These are phyloP conservation scores for Pseudogymnoascus sp. DNA, from an alignment of 2,329 filamentous ascomycete genomes.

Conservation along the genomic window DNA sequence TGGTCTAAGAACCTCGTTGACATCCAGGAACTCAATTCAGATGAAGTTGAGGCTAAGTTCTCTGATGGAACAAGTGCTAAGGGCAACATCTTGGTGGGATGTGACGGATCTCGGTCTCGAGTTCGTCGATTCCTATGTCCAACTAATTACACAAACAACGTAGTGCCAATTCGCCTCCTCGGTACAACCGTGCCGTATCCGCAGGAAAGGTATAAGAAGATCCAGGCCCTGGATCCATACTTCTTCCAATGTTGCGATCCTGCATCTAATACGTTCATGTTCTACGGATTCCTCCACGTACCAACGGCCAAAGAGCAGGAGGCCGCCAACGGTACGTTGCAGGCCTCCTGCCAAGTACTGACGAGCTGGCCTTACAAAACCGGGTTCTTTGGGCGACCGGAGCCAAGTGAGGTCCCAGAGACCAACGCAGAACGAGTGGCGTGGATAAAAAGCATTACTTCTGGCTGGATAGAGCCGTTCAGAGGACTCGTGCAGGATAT, in stretches of 20 bases:
- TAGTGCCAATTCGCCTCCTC: slow-evolving; percentile 25
- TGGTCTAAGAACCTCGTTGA: slow-evolving; percentile 33
- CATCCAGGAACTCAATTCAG: slow-evolving; percentile 28
- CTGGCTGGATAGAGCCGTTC: slow-evolving; percentile 30
- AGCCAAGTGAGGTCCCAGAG: slow-evolving; percentile 27
- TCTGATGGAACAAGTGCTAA: slow-evolving; percentile 34
- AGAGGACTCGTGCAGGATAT: slow-evolving; percentile 26
- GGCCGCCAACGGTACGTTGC: slow-evolving; percentile 25
- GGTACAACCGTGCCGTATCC: slow-evolving; percentile 29
- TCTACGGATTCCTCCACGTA: slow-evolving; percentile 33
- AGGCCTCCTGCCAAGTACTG: slow-evolving; percentile 31
- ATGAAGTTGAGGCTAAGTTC: slow-evolving; percentile 35
- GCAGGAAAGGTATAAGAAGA: slow-evolving; percentile 23
- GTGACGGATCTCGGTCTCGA: slow-evolving; percentile 37
- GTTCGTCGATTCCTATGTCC: slow-evolving; percentile 28
- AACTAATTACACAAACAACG: slow-evolving; percentile 13
- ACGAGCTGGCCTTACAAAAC: slow-evolving; percentile 34
- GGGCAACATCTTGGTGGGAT: slow-evolving; percentile 39
- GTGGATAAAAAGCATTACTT: slow-evolving; percentile 28
- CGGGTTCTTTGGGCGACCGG: slow-evolving; percentile 27
- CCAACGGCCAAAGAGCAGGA: slow-evolving; percentile 27
- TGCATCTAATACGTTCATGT: slow-evolving; percentile 32
- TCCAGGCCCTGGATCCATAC: slow-evolving; percentile 32
- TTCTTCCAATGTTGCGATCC: slow-evolving; percentile 36
- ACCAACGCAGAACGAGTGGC: slow-evolving; percentile 25